Evolutionary conservation across 2,329 filamentous ascomycete genomes (phyloP), one percentile per base, ranked within the genome.

Genomic region (Hymenoscyphus fructigenus): DNA sequence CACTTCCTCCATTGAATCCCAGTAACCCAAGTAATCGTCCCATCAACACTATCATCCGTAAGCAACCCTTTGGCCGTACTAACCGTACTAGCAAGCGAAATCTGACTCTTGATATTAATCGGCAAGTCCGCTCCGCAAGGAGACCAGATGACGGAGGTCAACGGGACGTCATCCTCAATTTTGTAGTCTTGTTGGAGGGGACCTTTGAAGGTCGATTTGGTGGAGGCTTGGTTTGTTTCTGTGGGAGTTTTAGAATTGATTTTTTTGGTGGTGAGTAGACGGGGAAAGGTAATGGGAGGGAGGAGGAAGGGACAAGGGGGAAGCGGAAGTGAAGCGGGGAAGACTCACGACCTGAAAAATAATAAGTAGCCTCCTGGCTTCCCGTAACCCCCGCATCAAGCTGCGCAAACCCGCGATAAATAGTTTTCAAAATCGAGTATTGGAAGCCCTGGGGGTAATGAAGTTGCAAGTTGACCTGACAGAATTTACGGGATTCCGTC

Each of bases 391-490:
- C 66, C 1, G 32, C 14, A 47, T 67, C 61, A 17, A 67, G 36
- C 15, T 38, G 17, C 14, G 56, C 59, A 38, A 57, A 67, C 5
- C 64, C 66, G 20, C 66, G 47, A 50, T 64, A 66, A 9, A 56
- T 59, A 17, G 64, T 65, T 5, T 55, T 63, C 53, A 66, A 47
- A 28, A 67, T 59, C 1, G 64, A 67, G 41, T 62, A 67, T 17
- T 67, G 61, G 55, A 62, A 68, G 59, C 66, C 62, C 29, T 66
- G 62, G 15, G 66, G 62, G 23, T 67, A 66, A 29, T 66, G 64
- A 7, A 68, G 38, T n/a, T 65, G 38, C 26, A 66, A 44, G 36
- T 66, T 68, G 64, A 68, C 59, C 32, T 66, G 59, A 57, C 66
- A 68, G 57, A 59, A 63, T 36, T 66, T 68, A 28, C 64, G 59